These are phyloP conservation scores for Sisymbrium altissimum DNA, from an alignment of 345 rosid genomes.

Conservation along the genomic window DNA sequence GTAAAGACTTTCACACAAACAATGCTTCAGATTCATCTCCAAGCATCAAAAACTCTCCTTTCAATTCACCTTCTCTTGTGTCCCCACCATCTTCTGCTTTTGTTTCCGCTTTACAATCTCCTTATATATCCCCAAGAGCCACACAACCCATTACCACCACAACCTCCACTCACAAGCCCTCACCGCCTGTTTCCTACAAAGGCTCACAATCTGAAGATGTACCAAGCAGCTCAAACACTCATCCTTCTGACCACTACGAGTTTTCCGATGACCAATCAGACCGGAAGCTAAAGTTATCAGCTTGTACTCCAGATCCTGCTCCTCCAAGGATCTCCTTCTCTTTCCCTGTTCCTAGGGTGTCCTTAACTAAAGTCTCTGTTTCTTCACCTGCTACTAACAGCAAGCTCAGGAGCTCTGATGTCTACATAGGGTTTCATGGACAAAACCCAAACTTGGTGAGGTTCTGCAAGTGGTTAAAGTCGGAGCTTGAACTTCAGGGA, in stretches of 20 bases:
- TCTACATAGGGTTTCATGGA: conserved; percentile 81
- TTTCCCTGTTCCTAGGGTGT: conserved; percentile 82
- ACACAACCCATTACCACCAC: conserved; percentile 15
- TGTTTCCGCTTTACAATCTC: conserved; percentile 91
- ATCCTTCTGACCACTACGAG: conserved; percentile 81
- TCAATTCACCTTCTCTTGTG: conserved; percentile 69
- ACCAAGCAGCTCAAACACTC: conserved; percentile 92
- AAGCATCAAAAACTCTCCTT: conserved; percentile 51
- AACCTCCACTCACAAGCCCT: conserved; percentile 35
- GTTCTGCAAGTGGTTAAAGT: conserved; percentile 91
- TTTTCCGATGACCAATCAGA: conserved; percentile 66
- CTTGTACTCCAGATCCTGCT: conserved; percentile 59
- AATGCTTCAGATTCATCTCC: conserved; percentile 44
- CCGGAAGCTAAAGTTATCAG: conserved; percentile 52
- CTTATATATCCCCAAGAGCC: conserved; percentile 90
- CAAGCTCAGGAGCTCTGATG: conserved; percentile 89
- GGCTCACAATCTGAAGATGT: conserved; percentile 71
- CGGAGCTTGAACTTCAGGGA: conserved; percentile 92
- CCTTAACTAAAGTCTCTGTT: conserved; percentile 65
- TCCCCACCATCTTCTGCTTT: conserved; percentile 95
- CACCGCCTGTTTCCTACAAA: conserved; percentile 44
- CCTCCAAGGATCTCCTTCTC: conserved; percentile 80
- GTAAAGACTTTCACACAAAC: conserved; percentile 27
- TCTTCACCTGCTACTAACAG: conserved; percentile 67
- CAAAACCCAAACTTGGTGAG: conserved; percentile 75